These are phyloP conservation scores for Scenedesmus sp. DNA, from an alignment of 163 green algal species.

Conservation along the genomic window DNA sequence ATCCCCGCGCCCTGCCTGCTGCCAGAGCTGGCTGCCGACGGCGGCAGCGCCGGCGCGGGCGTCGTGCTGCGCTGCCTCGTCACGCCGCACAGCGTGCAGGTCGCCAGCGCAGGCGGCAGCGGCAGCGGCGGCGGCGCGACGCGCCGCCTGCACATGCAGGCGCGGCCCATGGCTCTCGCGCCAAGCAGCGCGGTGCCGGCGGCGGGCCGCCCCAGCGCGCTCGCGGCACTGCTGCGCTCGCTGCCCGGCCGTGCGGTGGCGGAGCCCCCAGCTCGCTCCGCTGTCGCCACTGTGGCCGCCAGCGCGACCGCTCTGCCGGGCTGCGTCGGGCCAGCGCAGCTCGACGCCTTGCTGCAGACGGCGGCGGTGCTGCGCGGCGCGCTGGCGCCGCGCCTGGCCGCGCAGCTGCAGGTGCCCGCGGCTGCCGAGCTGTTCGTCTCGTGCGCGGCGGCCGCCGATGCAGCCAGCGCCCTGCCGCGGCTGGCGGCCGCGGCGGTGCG, in stretches of 20 bases:
- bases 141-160: background rate
- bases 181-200: background rate
- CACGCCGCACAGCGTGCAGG: background rate
- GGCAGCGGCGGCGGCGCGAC: too few relatives aligned
- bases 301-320: slow-evolving; percentile 11
- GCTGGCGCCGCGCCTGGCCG: background rate
- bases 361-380: slow-evolving; percentile 17
- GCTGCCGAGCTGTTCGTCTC: slow-evolving; percentile 30
- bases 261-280: background rate
- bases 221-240: too few relatives aligned
- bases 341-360: slow-evolving; percentile 43
- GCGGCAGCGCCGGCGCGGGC: background rate
- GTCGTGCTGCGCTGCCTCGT: slow-evolving; percentile 48
- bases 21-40: slow-evolving; percentile 12
- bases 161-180: background rate
- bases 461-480: background rate
- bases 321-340: slow-evolving; percentile 13
- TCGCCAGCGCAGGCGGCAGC: slow-evolving; percentile 19
- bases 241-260: too few relatives aligned
- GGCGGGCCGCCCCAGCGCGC: too few relatives aligned
- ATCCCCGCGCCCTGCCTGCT: slow-evolving; percentile 61
- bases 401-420: slow-evolving; percentile 40
- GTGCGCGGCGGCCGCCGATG: background rate
- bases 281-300: background rate
- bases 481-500: slow-evolving; percentile 12